phyloP scores from a whole-genome alignment of 192 early-diverging fungal genomes.

The Linnemannia elongata region DNA sequence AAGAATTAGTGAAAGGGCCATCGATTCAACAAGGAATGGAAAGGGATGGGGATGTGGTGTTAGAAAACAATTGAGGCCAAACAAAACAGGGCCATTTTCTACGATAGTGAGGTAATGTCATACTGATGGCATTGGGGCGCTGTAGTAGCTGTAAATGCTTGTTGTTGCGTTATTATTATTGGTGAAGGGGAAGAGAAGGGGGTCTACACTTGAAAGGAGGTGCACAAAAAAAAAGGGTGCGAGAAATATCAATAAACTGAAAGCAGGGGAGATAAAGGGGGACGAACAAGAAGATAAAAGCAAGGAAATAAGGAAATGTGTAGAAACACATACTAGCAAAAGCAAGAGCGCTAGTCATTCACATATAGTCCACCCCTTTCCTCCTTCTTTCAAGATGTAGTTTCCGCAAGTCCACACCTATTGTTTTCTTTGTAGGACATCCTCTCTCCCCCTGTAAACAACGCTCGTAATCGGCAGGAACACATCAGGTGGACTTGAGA shows the following conservation, averaged over 20 bases:
- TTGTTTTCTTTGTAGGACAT: neutral
- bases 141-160: neutral
- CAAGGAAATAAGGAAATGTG: neutral
- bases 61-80: no score
- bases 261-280: neutral
- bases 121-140: neutral
- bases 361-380: neutral
- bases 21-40: no score
- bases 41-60: no score
- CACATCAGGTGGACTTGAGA: neutral
- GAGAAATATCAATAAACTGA: neutral
- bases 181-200: neutral
- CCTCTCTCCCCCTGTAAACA: neutral
- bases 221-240: no score
- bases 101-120: neutral
- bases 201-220: neutral
- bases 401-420: neutral
- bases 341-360: neutral
- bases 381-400: neutral
- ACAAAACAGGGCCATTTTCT: neutral
- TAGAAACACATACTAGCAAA: neutral
- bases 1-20: neutral
- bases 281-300: neutral
- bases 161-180: neutral
- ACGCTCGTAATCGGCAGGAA: neutral